A percentile compares a stretch with the other conserved stretches of the same genome.
Conservation (phyloP, 2,329 filamentous ascomycete genomes). For the Fusarium pilosicola region DNA sequence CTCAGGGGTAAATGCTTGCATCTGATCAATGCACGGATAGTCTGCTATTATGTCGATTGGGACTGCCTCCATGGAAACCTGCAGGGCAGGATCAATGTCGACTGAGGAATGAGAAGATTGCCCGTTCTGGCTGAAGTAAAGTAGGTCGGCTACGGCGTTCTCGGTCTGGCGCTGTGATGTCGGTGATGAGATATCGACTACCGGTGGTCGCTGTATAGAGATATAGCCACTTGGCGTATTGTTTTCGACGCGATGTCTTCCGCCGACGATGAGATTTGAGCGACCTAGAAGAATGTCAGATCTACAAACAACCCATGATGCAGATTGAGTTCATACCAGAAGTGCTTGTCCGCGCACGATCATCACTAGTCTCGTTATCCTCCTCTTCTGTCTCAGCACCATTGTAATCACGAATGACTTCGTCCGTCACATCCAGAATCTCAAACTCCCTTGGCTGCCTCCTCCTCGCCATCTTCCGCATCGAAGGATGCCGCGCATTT, state of each 20-base stretch:
- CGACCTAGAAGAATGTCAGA: not conserved
- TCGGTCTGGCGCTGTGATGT: slow-evolving; percentile 47
- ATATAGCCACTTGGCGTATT: slow-evolving; percentile 14
- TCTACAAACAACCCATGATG: not conserved
- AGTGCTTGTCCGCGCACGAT: not conserved
- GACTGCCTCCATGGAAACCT: slow-evolving; percentile 34
- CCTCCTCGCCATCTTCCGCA: slow-evolving; percentile 45
- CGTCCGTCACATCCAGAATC: slow-evolving; percentile 51
- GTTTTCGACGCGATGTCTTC: not conserved
- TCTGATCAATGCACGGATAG: slow-evolving; percentile 39
- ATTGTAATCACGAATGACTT: slow-evolving; percentile 52
- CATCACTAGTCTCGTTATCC: slow-evolving; percentile 16
- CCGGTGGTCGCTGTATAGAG: not conserved
- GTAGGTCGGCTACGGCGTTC: slow-evolving; percentile 49
- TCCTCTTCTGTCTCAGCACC: slow-evolving; percentile 39
- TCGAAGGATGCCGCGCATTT: slow-evolving; percentile 48
- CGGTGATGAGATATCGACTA: slow-evolving; percentile 26
- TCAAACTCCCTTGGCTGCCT: slow-evolving; percentile 46
- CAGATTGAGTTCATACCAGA: slow-evolving; percentile 3
- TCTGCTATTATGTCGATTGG: slow-evolving; percentile 32
- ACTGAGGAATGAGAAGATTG: slow-evolving; percentile 20
- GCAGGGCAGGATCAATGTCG: slow-evolving; percentile 36
- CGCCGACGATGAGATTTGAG: not conserved
- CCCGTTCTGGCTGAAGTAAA: slow-evolving; percentile 49
- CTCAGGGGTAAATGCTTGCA: slow-evolving; percentile 48